Conservation (phyloP, 331 rosid species). For the Rhamnella rubrinervis region DNA sequence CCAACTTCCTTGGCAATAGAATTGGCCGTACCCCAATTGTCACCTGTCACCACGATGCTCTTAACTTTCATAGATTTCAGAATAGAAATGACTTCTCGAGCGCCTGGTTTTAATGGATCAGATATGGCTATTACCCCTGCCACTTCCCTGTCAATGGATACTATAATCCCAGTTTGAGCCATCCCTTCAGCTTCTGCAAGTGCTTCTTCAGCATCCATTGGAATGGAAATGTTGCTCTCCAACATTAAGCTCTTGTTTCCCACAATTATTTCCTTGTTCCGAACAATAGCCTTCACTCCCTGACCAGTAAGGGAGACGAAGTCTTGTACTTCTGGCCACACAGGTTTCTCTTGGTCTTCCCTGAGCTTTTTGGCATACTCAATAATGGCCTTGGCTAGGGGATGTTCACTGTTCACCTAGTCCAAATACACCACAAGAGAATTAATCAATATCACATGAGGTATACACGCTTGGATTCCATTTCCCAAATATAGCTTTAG, state of each 20-base stretch:
- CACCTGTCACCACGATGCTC: constrained; percentile 86
- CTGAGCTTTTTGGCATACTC: constrained; percentile 56
- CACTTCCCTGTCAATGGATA: constrained; percentile 53
- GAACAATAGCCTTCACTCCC: constrained; percentile 70
- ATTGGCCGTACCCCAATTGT: constrained; percentile 92
- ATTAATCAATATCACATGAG: background rate
- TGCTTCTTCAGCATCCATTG: constrained; percentile 49
- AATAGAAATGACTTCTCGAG: constrained; percentile 61
- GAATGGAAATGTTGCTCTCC: constrained; percentile 41
- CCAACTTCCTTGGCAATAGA: constrained; percentile 77
- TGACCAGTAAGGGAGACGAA: constrained; percentile 77
- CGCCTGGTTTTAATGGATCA: constrained; percentile 73
- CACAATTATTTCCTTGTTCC: constrained; percentile 48
- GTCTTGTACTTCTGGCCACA: constrained; percentile 60
- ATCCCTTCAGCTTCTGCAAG: constrained; percentile 59
- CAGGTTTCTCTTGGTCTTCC: constrained; percentile 49
- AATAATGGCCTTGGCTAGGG: constrained; percentile 76
- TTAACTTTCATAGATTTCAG: constrained; percentile 67
- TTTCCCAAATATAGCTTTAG: background rate
- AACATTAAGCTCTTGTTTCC: constrained; percentile 77
- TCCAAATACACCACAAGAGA: constrained; percentile 5
- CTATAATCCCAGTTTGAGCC: constrained; percentile 75
- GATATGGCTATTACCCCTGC: constrained; percentile 68
- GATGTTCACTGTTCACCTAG: constrained; percentile 90
- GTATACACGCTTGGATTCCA: background rate